Percentiles rank a stretch among this genome's conserved stretches.
phyloP scores from a whole-genome alignment of 257 asterid genomes.

The Cinchona pubescens region DNA sequence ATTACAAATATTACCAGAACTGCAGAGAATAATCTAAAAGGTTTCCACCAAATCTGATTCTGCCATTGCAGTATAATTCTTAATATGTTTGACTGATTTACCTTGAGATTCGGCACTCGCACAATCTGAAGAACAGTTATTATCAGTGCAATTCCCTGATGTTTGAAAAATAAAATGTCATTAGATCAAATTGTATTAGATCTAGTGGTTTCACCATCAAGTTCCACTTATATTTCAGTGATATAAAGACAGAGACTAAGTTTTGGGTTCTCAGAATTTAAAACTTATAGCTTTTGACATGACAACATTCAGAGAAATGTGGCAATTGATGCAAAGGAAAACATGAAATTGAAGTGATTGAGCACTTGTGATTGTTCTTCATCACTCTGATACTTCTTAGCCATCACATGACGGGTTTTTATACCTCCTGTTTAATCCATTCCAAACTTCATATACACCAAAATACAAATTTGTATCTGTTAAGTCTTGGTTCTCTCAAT shows the following conservation, averaged over 20 bases:
- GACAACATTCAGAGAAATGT: too few species aligned
- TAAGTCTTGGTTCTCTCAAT: too few species aligned
- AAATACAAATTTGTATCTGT: too few species aligned
- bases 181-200: constrained; percentile 12
- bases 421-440: too few species aligned
- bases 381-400: too few species aligned
- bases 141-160: constrained; percentile 83
- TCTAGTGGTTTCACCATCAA: background rate
- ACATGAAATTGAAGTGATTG: too few species aligned
- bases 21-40: background rate
- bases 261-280: too few species aligned
- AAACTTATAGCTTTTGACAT: too few species aligned
- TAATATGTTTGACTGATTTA: constrained; percentile 24
- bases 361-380: too few species aligned
- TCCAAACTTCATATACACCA: too few species aligned
- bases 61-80: constrained; percentile 11
- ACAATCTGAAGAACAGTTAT: constrained; percentile 91
- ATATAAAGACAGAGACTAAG: background rate
- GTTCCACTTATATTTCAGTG: background rate
- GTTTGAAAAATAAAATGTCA: constrained; percentile 15
- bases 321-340: too few species aligned
- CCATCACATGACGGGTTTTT: too few species aligned
- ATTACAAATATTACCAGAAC: background rate
- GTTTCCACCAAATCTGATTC: background rate
- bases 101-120: constrained; percentile 94